Evolutionary conservation across 1,284 basidiomycete species (phyloP).

Genomic region (Moniliophthora roreri): DNA sequence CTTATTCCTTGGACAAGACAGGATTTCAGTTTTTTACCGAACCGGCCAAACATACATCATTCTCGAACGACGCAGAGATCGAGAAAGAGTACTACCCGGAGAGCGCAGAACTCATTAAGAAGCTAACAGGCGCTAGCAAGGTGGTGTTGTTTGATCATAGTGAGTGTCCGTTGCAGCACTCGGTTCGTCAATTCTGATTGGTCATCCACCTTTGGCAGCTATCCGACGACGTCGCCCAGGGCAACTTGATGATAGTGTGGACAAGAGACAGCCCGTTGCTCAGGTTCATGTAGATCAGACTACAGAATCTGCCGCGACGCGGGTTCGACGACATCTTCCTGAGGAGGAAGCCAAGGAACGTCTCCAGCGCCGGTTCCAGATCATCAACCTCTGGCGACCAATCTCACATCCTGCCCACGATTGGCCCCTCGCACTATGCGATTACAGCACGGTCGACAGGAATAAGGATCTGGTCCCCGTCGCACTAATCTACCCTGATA

Average conservation of each 20-base stretch:
- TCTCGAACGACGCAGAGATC: slow-evolving; percentile 42
- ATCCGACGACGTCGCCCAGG: slow-evolving; percentile 45
- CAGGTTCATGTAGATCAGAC: slow-evolving; percentile 58
- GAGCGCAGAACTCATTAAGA: slow-evolving; percentile 48
- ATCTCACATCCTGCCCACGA: slow-evolving; percentile 49
- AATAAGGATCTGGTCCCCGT: slow-evolving; percentile 44
- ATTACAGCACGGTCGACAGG: slow-evolving; percentile 47
- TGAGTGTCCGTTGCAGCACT: slow-evolving; percentile 19
- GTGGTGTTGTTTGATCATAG: slow-evolving; percentile 59
- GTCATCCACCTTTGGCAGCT: slow-evolving; percentile 25
- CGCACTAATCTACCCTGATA: slow-evolving; percentile 41
- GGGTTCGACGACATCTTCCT: slow-evolving; percentile 55
- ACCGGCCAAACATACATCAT: slow-evolving; percentile 25
- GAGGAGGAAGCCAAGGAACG: slow-evolving; percentile 43
- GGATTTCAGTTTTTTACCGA: slow-evolving; percentile 45
- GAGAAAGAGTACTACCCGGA: slow-evolving; percentile 52
- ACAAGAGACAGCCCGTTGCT: slow-evolving; percentile 50
- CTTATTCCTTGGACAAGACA: slow-evolving; percentile 43
- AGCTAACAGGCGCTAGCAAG: slow-evolving; percentile 48
- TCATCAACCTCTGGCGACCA: slow-evolving; percentile 71
- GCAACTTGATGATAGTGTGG: slow-evolving; percentile 35
- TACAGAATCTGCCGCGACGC: slow-evolving; percentile 39
- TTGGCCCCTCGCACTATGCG: slow-evolving; percentile 58
- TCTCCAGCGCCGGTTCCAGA: slow-evolving; percentile 50
- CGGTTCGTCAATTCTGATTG: not conserved